Base-by-base conservation (phyloP, 2,329 filamentous ascomycete species). In the Penicillium crustosum region DNA sequence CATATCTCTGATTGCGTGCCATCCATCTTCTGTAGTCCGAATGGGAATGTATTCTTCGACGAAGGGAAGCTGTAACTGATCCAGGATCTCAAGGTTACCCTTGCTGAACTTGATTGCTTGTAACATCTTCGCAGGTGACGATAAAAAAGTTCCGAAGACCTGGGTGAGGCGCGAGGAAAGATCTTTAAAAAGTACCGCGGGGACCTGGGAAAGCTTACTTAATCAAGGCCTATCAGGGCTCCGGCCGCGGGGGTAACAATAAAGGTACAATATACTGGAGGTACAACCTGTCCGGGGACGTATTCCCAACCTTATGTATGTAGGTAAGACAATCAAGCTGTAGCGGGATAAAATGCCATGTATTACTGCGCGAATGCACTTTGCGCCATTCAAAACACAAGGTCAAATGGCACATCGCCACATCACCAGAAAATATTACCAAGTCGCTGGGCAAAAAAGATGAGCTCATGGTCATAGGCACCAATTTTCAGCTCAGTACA, bases 1-100 rank as follows among this genome's bases (percentile, higher is more conserved):
- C 86, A 88, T 88, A 49, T 85, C 80, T 66, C 83, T 86, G 70
- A 88, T 88, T 6, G 85, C 85, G 70, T 85, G 81, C 84, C 85
- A 87, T 57, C 82, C 86, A 75, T 87, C 84, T 67, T 83, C 79
- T 49, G 80, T 78, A 36, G 79, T 80, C 55, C 73, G 73, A 60
- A 88, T 78, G 47, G 79, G 68, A 49, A 85, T 79, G 66, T 84
- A 88, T 58, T 80, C 75, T 63, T 83, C 81, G 53, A 82, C 75
- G 65, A 87, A 84, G 7, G 86, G 86, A 25, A 88, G 73, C 65
- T 83, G 81, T 44, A 88, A 77, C 70, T 88, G 86, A 65, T 88
- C 84, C 61, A 88, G 79, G 55, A 88, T 86, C 53, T 82, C 75
- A 56, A 88, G 78, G 58, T 79, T 75, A 51, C 83, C 83, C 44